Conservation (phyloP, 1,284 basidiomycete species). For the Trametes hirsuta region DNA sequence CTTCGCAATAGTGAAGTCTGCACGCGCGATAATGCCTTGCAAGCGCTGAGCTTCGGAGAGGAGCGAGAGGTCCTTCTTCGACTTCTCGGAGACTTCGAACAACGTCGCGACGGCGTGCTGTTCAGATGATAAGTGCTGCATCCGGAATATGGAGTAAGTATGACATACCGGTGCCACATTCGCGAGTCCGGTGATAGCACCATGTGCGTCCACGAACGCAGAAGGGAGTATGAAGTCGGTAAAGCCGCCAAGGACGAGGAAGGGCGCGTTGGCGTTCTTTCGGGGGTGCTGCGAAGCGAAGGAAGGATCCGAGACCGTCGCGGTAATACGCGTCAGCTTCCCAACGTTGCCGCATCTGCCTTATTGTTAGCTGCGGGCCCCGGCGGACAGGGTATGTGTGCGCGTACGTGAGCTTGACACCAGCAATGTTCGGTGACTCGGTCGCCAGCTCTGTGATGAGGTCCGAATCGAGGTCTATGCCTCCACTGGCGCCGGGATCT, state of each 20-base stretch:
- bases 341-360: slow-evolving; percentile 84
- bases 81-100: slow-evolving; percentile 61
- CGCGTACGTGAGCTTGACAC: slow-evolving; percentile 83
- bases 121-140: slow-evolving; percentile 18
- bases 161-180: slow-evolving; percentile 75
- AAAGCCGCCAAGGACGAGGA: slow-evolving; percentile 77
- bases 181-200: slow-evolving; percentile 82
- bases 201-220: slow-evolving; percentile 69
- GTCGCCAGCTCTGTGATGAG: slow-evolving; percentile 76
- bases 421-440: slow-evolving; percentile 71
- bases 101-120: slow-evolving; percentile 66
- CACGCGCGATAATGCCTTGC: slow-evolving; percentile 80
- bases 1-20: slow-evolving; percentile 81
- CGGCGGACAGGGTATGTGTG: not conserved
- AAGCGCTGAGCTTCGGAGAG: slow-evolving; percentile 74
- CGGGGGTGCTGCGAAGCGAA: slow-evolving; percentile 65
- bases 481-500: slow-evolving; percentile 82
- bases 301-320: slow-evolving; percentile 56
- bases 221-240: slow-evolving; percentile 79
- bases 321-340: slow-evolving; percentile 82
- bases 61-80: slow-evolving; percentile 54
- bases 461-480: slow-evolving; percentile 85
- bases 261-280: slow-evolving; percentile 53
- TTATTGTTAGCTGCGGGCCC: not conserved
- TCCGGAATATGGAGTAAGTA: not conserved